These are phyloP conservation scores for Colletotrichum gigasporum DNA, from an alignment of 2,329 filamentous ascomycete genomes.

Conservation along the genomic window DNA sequence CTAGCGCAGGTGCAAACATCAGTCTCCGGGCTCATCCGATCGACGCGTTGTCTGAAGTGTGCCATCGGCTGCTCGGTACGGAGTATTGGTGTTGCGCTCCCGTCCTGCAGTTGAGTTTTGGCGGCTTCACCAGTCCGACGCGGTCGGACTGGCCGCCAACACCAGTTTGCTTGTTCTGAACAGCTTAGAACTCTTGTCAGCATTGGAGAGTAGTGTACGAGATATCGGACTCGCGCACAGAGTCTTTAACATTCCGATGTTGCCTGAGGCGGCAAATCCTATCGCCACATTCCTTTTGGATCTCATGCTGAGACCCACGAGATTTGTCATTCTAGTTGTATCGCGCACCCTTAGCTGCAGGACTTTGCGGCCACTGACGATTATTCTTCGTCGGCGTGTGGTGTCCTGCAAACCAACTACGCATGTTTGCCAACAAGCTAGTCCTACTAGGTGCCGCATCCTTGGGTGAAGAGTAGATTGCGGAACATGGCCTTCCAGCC, in stretches of 20 bases:
- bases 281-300: slow-evolving; percentile 7
- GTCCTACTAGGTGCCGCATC: not conserved
- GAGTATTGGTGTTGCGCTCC: not conserved
- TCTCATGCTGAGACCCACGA: not conserved
- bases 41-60: not conserved
- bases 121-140: not conserved
- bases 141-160: not conserved
- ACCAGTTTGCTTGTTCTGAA: not conserved
- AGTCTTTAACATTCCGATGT: not conserved
- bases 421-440: too few relatives aligned
- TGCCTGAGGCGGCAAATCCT: not conserved
- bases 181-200: too few relatives aligned
- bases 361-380: not conserved
- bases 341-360: not conserved
- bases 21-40: slow-evolving; percentile 8
- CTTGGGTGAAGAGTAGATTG: not conserved
- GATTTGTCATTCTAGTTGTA: not conserved
- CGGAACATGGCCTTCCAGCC: not conserved
- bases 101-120: not conserved
- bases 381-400: not conserved
- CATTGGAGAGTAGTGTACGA: too few relatives aligned
- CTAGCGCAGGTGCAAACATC: not conserved
- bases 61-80: slow-evolving; percentile 1
- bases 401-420: not conserved
- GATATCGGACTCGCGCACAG: not conserved